Evolutionary conservation across 2,329 filamentous ascomycete genomes (phyloP).

Genomic region (Aureobasidium vineae): DNA sequence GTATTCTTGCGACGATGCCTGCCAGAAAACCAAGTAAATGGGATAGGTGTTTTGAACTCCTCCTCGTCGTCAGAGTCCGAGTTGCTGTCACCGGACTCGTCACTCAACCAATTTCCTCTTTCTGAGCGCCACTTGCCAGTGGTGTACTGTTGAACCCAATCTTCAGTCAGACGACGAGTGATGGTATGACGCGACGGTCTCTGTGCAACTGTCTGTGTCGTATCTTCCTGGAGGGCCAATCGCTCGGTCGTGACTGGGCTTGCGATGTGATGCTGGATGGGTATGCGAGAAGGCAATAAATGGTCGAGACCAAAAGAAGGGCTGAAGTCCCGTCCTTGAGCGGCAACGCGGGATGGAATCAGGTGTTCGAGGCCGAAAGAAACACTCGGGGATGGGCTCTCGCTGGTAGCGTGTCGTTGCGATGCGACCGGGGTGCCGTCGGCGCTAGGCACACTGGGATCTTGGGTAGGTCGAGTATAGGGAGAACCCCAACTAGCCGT

Average conservation of each 20-base stretch:
- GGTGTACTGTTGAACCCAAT: constrained; percentile 79
- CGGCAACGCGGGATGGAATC: constrained; percentile 35
- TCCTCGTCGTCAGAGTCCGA: constrained; percentile 39
- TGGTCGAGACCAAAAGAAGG: constrained; percentile 39
- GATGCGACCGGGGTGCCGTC: constrained; percentile 13
- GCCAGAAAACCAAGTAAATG: constrained; percentile 28
- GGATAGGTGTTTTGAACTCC: constrained; percentile 29
- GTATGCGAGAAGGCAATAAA: constrained; percentile 36
- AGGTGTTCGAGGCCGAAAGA: constrained; percentile 40
- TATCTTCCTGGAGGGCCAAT: constrained; percentile 12
- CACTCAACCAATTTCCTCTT: constrained; percentile 78
- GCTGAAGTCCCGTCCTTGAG: constrained; percentile 22
- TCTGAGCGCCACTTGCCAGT: constrained; percentile 63
- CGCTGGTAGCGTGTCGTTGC: constrained; percentile 31
- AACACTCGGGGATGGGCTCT: constrained; percentile 35
- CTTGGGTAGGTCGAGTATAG: constrained; percentile 62
- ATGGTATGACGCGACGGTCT: constrained; percentile 31
- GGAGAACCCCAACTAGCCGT: constrained; percentile 92
- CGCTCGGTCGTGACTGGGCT: constrained; percentile 23
- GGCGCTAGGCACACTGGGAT: constrained; percentile 28
- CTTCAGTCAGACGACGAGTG: constrained; percentile 65
- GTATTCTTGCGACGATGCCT: constrained; percentile 26
- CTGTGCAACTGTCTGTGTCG: not conserved
- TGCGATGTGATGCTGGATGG: constrained; percentile 23
- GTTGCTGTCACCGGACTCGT: constrained; percentile 65